A percentile compares a stretch with the other conserved stretches of the same genome.
Conservation (phyloP, 2,329 filamentous ascomycete species). For the Talaromyces sp. region DNA sequence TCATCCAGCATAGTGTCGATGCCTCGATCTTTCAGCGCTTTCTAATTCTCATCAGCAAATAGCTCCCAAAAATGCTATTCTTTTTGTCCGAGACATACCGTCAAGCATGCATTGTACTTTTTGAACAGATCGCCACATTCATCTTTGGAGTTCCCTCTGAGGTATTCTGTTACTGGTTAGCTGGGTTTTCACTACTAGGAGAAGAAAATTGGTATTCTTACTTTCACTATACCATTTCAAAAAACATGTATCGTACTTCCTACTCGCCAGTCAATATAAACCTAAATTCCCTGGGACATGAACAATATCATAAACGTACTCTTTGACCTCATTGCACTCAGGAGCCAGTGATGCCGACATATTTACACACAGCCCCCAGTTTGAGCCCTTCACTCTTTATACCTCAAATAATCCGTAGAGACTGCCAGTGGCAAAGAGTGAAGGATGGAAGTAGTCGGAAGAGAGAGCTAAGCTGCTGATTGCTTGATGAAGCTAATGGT, state of each 20-base stretch:
- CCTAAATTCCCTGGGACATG: background rate
- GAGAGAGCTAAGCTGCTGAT: background rate
- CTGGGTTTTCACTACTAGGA: slow-evolving; percentile 4
- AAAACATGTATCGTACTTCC: slow-evolving; percentile 94
- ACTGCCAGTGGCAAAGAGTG: background rate
- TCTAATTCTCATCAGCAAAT: slow-evolving; percentile 46
- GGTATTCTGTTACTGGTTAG: slow-evolving; percentile 64
- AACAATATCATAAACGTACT: slow-evolving; percentile 56
- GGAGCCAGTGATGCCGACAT: slow-evolving; percentile 96
- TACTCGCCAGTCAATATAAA: slow-evolving; percentile 35
- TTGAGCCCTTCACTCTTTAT: background rate
- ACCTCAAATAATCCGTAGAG: background rate
- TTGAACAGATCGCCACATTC: slow-evolving; percentile 85
- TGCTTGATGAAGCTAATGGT: background rate
- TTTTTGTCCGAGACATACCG: slow-evolving; percentile 52
- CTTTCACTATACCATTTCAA: slow-evolving; percentile 99
- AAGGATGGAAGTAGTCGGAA: background rate
- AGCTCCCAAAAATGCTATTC: background rate
- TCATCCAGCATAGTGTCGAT: slow-evolving; percentile 93
- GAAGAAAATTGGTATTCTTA: slow-evolving; percentile 36
- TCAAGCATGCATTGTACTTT: slow-evolving; percentile 81
- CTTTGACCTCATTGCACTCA: slow-evolving; percentile 93
- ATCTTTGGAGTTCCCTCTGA: slow-evolving; percentile 78
- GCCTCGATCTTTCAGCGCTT: slow-evolving; percentile 78
- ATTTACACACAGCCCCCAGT: background rate